Conservation (phyloP, 768 basidiomycete species). For the Porphyrellus cyaneotinctus region DNA sequence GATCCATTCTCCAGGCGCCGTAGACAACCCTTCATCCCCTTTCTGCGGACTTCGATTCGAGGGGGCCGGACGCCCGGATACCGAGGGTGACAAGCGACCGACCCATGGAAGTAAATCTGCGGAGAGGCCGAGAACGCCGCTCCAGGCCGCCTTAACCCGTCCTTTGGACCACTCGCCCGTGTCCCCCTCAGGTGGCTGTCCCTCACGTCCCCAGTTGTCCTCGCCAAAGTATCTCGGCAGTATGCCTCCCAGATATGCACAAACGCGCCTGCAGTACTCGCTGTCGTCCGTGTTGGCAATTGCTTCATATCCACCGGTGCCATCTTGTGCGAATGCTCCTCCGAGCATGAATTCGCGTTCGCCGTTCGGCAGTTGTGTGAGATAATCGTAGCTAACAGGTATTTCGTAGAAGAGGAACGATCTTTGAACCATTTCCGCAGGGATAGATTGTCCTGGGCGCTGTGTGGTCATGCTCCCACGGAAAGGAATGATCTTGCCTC, state of each 20-base stretch:
- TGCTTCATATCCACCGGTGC: constrained; percentile 30
- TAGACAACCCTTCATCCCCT: constrained; percentile 4
- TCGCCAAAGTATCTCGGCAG: constrained; percentile 53
- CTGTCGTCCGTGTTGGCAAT: constrained; percentile 40
- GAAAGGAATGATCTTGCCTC: constrained; percentile 58
- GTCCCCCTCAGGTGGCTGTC: constrained; percentile 15
- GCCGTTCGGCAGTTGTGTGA: constrained; percentile 53
- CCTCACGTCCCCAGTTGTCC: constrained; percentile 39
- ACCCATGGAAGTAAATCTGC: constrained; percentile 66
- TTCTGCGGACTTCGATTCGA: background rate
- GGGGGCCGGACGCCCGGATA: constrained; percentile 41
- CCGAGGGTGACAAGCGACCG: constrained; percentile 50
- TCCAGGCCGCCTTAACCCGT: constrained; percentile 55
- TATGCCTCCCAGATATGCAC: constrained; percentile 40
- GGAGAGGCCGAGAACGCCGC: constrained; percentile 62
- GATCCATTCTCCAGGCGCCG: constrained; percentile 64
- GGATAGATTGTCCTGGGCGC: constrained; percentile 40
- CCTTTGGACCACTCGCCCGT: constrained; percentile 36
- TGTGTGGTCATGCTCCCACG: constrained; percentile 65
- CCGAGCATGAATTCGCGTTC: constrained; percentile 60
- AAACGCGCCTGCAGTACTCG: constrained; percentile 25
- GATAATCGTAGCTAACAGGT: constrained; percentile 52
- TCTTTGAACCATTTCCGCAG: constrained; percentile 38
- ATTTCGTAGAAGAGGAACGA: constrained; percentile 56
- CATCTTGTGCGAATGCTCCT: constrained; percentile 44